A percentile compares a stretch with the other conserved stretches of the same genome.
Conservation (phyloP, 73 alveolate genomes). For the Paramecium sexaurelia region DNA sequence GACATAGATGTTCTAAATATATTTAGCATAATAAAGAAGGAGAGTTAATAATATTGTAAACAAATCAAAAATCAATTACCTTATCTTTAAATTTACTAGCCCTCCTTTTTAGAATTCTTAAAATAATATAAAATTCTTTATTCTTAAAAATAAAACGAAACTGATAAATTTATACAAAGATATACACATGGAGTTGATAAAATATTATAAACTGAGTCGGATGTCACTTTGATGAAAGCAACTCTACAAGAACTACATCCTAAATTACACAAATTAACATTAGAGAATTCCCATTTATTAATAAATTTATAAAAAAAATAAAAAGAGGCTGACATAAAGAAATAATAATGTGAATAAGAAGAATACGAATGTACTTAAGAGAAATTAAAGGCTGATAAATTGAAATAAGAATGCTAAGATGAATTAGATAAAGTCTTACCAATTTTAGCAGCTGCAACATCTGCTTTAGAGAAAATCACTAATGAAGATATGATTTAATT, state of each 20-base stretch:
- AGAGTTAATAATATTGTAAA: constrained; percentile 85
- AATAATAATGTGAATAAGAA: constrained; percentile 67
- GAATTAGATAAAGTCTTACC: constrained; percentile 98
- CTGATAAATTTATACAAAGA: constrained; percentile 68
- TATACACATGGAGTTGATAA: constrained; percentile 91
- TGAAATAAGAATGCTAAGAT: constrained; percentile 80
- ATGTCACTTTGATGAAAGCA: constrained; percentile 85
- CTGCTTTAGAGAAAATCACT: constrained; percentile 90
- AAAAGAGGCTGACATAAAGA: constrained; percentile 76
- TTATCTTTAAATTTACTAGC: constrained; percentile 96
- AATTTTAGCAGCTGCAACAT: constrained; percentile 93
- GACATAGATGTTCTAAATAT: constrained; percentile 81
- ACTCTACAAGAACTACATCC: constrained; percentile 90
- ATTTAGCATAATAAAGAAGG: constrained; percentile 98
- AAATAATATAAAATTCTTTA: constrained; percentile 84
- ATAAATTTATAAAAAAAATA: constrained; percentile 67
- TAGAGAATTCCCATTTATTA: constrained; percentile 68
- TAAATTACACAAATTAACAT: constrained; percentile 77
- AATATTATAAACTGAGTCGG: constrained; percentile 83
- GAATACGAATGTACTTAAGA: constrained; percentile 69
- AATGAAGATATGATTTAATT: constrained; percentile 93
- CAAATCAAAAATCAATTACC: constrained; percentile 77
- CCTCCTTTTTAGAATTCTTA: constrained; percentile 96
- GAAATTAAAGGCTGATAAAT: constrained; percentile 78
- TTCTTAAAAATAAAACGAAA: constrained; percentile 71